Evolutionary conservation across 2,329 filamentous ascomycete species (phyloP).

Genomic region (Pseudogymnoascus sp.): DNA sequence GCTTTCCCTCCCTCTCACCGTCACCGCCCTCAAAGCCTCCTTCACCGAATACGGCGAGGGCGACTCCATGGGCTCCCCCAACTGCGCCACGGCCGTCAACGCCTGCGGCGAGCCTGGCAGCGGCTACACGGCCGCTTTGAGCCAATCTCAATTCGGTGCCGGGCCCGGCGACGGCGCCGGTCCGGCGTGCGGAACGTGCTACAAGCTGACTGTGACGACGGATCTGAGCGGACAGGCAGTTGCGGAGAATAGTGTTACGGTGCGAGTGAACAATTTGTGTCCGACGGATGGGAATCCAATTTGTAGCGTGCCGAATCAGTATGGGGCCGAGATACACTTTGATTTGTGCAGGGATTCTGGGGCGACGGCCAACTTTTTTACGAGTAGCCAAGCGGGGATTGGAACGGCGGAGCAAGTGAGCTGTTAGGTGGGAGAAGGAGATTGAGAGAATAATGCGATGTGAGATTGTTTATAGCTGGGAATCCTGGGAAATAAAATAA

Average conservation of each 20-base stretch:
- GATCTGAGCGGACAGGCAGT: constrained; percentile 1
- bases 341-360: neutral
- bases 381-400: neutral
- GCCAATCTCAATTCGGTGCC: constrained; percentile 12
- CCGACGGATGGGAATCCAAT: neutral
- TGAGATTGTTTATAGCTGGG: neutral
- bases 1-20: neutral
- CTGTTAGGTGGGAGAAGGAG: neutral
- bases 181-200: constrained; percentile 9
- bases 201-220: constrained; percentile 11
- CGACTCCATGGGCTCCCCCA: neutral
- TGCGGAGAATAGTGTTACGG: neutral
- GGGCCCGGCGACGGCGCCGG: neutral
- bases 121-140: constrained; percentile 3
- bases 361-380: neutral
- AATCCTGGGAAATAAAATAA: neutral
- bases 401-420: neutral
- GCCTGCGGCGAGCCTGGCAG: constrained; percentile 14
- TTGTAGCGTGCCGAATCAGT: neutral
- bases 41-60: constrained; percentile 7
- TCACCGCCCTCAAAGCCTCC: constrained; percentile 7
- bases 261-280: neutral
- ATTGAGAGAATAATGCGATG: neutral
- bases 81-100: constrained; percentile 11
- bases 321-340: neutral